Evolutionary conservation across 2,329 filamentous ascomycete species (phyloP).

Genomic region (Alternaria arborescens): DNA sequence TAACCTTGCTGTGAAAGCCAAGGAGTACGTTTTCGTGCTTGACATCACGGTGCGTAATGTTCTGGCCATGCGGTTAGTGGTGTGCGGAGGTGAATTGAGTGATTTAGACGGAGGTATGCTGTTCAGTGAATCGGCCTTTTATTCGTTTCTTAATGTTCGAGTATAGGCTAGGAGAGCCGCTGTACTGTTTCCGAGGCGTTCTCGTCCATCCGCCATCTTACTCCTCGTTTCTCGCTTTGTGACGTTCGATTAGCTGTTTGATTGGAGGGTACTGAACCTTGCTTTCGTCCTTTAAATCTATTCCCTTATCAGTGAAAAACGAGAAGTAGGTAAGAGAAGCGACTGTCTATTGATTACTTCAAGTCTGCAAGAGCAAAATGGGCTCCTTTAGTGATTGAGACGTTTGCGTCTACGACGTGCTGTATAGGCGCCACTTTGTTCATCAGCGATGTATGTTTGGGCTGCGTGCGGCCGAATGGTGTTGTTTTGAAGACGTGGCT

Average conservation of each 20-base stretch:
- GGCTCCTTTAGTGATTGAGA: not conserved
- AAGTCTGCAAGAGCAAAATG: constrained; percentile 3
- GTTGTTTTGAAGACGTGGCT: not conserved
- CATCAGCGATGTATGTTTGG: not conserved
- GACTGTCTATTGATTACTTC: constrained; percentile 10
- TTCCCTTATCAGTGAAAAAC: not conserved
- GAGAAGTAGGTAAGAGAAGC: not conserved
- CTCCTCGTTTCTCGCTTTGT: constrained; percentile 5
- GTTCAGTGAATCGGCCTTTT: constrained; percentile 79
- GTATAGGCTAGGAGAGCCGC: constrained; percentile 67
- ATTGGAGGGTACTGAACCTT: constrained; percentile 10
- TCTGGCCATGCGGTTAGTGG: constrained; percentile 88
- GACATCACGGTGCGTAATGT: constrained; percentile 93
- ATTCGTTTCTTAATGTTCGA: constrained; percentile 78
- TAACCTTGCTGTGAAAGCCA: constrained; percentile 93
- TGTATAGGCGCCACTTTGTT: constrained; percentile 9
- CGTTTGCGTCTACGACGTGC: not conserved
- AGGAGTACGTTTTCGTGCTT: constrained; percentile 95
- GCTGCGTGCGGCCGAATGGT: not conserved
- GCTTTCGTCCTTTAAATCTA: constrained; percentile 17
- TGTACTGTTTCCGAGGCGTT: constrained; percentile 6
- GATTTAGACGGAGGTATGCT: constrained; percentile 81
- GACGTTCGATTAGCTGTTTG: constrained; percentile 1
- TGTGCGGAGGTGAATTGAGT: constrained; percentile 85
- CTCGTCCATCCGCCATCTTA: constrained; percentile 3